Percentiles rank a stretch among this genome's conserved stretches.
These are phyloP conservation scores for Periconia sp. DNA, from an alignment of 2,329 filamentous ascomycete genomes.

Conservation along the genomic window DNA sequence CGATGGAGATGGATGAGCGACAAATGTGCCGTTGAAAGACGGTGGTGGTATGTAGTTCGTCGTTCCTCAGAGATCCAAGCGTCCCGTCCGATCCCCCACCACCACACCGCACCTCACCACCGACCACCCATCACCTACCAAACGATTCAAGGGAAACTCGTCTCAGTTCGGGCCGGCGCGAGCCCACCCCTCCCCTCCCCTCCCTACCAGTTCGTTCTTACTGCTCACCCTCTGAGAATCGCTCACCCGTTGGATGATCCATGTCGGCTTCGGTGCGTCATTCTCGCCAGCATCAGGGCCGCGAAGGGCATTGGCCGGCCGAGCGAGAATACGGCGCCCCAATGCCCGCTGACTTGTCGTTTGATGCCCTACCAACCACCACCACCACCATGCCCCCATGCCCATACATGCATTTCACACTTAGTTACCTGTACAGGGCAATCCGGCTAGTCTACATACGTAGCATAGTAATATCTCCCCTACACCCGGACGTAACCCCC, in stretches of 20 bases:
- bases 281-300: constrained; percentile 15
- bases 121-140: not conserved
- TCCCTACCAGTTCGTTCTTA: too few relatives aligned
- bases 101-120: not conserved
- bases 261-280: constrained; percentile 35
- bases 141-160: constrained; percentile 19
- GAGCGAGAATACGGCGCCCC: too few relatives aligned
- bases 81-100: not conserved
- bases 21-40: not conserved
- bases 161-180: constrained; percentile 23
- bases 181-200: constrained; percentile 5
- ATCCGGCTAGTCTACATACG: not conserved
- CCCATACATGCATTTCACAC: not conserved
- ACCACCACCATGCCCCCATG: not conserved
- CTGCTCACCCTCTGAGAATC: not conserved
- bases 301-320: constrained; percentile 2
- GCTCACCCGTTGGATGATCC: constrained; percentile 9
- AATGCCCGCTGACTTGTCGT: too few relatives aligned
- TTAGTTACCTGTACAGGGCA: constrained; percentile 1
- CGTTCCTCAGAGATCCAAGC: not conserved
- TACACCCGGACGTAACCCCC: not conserved
- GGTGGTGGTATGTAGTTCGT: constrained; percentile 7
- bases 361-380: not conserved
- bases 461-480: not conserved
- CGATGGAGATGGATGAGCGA: constrained; percentile 2